Evolutionary conservation across 371 early-diverging fungal species (phyloP).

Genomic region (Parasitella parasitica): DNA sequence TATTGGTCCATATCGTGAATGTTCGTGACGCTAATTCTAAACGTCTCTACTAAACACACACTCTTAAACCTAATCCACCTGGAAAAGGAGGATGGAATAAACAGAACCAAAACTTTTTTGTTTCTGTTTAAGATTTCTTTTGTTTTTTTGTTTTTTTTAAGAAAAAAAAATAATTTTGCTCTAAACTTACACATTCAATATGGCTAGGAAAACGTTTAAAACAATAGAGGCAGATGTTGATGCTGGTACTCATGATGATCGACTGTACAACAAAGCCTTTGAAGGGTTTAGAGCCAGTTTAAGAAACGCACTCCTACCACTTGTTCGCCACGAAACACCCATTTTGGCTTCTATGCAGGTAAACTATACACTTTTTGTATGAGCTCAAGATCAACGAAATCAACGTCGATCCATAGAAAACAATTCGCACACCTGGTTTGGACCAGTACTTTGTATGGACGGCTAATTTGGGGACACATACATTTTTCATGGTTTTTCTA

Average conservation of each 20-base stretch:
- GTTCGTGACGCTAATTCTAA: not conserved
- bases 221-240: slow-evolving; percentile 40
- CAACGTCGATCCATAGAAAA: slow-evolving; percentile 21
- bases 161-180: not conserved
- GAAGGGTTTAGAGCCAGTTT: slow-evolving; percentile 47
- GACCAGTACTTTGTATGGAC: slow-evolving; percentile 65
- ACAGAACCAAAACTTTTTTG: not conserved
- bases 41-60: not conserved
- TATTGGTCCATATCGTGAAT: not conserved
- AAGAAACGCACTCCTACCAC: slow-evolving; percentile 51
- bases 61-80: not conserved
- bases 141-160: not conserved
- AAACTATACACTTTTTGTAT: not conserved
- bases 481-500: slow-evolving; percentile 69
- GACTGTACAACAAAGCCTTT: slow-evolving; percentile 47
- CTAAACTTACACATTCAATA: not conserved
- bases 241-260: slow-evolving; percentile 50
- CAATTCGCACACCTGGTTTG: slow-evolving; percentile 45
- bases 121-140: not conserved
- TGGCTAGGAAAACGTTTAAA: slow-evolving; percentile 42
- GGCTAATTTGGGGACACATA: slow-evolving; percentile 72
- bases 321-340: slow-evolving; percentile 57
- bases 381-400: not conserved
- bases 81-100: too few relatives aligned
- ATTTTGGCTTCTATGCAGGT: slow-evolving; percentile 61